These are phyloP conservation scores for Cytospora piceicola DNA, from an alignment of 2,329 filamentous ascomycete genomes.

Conservation along the genomic window DNA sequence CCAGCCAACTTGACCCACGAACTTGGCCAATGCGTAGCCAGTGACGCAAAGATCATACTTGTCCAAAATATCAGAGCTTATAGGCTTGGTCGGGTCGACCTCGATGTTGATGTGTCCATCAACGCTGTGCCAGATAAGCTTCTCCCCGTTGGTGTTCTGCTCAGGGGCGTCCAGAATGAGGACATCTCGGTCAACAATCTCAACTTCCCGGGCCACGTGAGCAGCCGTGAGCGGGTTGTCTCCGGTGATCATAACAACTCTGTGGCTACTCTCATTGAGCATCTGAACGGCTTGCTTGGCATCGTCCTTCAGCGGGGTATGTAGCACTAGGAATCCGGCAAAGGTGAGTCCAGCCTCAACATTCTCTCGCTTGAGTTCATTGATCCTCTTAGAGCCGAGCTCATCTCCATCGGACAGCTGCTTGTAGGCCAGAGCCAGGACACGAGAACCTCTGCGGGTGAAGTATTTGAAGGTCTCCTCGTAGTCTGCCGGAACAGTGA, in stretches of 20 bases:
- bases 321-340: constrained; percentile 92
- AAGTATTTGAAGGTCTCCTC: constrained; percentile 99
- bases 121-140: constrained; percentile 91
- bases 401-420: constrained; percentile 82
- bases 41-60: constrained; percentile 94
- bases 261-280: constrained; percentile 98
- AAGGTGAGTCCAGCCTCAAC: constrained; percentile 85
- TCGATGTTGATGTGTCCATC: constrained; percentile 87
- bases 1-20: constrained; percentile 79
- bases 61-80: constrained; percentile 80
- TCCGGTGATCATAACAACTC: constrained; percentile 98
- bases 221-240: constrained; percentile 97
- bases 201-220: constrained; percentile 91
- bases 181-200: constrained; percentile 95
- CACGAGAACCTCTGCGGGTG: constrained; percentile 91
- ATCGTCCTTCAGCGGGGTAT: constrained; percentile 95
- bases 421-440: constrained; percentile 92
- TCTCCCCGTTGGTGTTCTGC: constrained; percentile 77
- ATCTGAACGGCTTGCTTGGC: constrained; percentile 92
- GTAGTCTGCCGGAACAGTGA: constrained; percentile 81
- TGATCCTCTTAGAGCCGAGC: constrained; percentile 81
- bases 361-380: constrained; percentile 90
- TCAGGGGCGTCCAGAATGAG: constrained; percentile 95
- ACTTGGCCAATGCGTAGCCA: constrained; percentile 88
- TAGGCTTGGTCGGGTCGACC: constrained; percentile 79